Conservation (phyloP, 176 grass and related monocot genomes). For the Pharus latifolius region DNA sequence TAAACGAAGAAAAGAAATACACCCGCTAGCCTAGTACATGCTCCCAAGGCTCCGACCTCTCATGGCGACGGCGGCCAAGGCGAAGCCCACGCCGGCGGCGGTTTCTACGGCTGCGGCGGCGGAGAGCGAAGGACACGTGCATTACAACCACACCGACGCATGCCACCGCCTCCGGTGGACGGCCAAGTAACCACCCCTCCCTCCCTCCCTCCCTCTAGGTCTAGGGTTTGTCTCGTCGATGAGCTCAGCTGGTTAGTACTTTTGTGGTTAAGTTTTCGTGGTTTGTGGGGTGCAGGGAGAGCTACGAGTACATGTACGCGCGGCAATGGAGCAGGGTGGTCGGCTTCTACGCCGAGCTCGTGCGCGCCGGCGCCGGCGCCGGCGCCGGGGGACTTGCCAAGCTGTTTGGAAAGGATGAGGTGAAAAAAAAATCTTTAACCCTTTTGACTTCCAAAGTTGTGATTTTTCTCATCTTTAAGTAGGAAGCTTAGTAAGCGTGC, state of each 20-base stretch:
- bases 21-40: slow-evolving; percentile 18
- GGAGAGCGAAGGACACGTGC: slow-evolving; percentile 48
- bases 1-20: not conserved
- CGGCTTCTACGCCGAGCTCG: slow-evolving; percentile 63
- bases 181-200: slow-evolving; percentile 20
- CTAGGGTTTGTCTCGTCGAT: not conserved
- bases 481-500: not conserved
- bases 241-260: not conserved
- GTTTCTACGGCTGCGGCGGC: slow-evolving; percentile 4
- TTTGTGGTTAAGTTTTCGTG: too few species aligned
- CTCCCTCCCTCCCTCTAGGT: not conserved
- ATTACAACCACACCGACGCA: slow-evolving; percentile 74
- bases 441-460: not conserved
- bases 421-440: not conserved
- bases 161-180: slow-evolving; percentile 67
- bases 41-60: slow-evolving; percentile 25
- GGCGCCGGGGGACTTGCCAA: slow-evolving; percentile 34
- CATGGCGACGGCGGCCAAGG: slow-evolving; percentile 36
- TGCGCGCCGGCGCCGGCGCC: slow-evolving; percentile 29
- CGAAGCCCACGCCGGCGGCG: slow-evolving; percentile 16
- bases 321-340: slow-evolving; percentile 67
- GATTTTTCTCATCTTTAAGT: not conserved
- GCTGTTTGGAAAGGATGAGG: slow-evolving; percentile 47
- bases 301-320: slow-evolving; percentile 65
- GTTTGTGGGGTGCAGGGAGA: slow-evolving; percentile 72